Percentiles rank a stretch among this genome's conserved stretches.
These are phyloP conservation scores for Mycena rosella DNA, from an alignment of 768 basidiomycete genomes.

Conservation along the genomic window DNA sequence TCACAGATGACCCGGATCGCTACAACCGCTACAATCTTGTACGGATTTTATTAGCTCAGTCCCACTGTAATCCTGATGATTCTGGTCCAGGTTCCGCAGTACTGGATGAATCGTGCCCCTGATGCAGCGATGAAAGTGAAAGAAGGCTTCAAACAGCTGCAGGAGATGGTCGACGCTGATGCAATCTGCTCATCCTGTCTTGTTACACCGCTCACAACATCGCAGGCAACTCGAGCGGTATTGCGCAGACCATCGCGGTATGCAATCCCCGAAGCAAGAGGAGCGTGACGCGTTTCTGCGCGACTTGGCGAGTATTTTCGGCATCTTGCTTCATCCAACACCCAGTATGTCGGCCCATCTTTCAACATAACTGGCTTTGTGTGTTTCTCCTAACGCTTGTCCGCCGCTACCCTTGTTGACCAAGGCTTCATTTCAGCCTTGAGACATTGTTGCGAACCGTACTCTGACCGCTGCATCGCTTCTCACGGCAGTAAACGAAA, in stretches of 20 bases:
- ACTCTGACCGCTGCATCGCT: slow-evolving; percentile 4
- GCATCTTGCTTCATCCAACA: too few relatives aligned
- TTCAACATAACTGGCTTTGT: too few relatives aligned
- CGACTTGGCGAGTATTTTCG: slow-evolving; percentile 6
- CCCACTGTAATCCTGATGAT: not conserved
- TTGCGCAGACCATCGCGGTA: slow-evolving; percentile 5
- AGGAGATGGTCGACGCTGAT: slow-evolving; percentile 19
- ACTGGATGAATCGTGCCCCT: not conserved
- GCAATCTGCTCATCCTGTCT: not conserved
- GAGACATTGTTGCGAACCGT: slow-evolving; percentile 6
- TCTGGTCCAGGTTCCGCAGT: not conserved
- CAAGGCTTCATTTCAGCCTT: slow-evolving; percentile 3
- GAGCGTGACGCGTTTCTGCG: slow-evolving; percentile 11
- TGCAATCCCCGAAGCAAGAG: slow-evolving; percentile 3
- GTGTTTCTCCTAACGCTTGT: too few relatives aligned
- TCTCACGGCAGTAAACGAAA: slow-evolving; percentile 14
- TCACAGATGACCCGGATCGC: slow-evolving; percentile 7
- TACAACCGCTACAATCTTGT: slow-evolving; percentile 16
- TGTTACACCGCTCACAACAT: not conserved
- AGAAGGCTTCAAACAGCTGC: slow-evolving; percentile 2
- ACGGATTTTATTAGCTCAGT: not conserved
- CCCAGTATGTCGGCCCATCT: too few relatives aligned
- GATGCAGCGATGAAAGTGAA: slow-evolving; percentile 3
- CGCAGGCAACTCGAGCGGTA: not conserved
- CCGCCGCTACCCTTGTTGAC: not conserved